phyloP scores from a whole-genome alignment of 768 basidiomycete species.

The Mycena haematopus region DNA sequence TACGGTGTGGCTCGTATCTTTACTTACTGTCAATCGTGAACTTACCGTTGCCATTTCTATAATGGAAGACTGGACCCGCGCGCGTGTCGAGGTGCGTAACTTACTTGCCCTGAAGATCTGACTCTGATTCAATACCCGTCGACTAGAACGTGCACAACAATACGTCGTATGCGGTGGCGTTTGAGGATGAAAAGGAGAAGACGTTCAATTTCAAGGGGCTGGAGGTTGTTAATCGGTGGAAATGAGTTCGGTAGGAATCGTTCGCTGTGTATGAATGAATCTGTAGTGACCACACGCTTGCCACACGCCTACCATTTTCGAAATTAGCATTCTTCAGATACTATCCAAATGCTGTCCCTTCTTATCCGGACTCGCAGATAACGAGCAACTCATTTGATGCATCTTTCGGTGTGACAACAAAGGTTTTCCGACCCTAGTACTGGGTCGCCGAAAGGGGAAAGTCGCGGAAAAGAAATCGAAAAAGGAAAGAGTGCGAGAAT shows the following conservation, averaged over 20 bases:
- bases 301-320: no score
- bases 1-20: neutral
- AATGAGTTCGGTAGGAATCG: neutral
- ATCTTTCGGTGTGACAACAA: no score
- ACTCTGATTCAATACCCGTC: neutral
- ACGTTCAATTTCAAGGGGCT: conserved; percentile 23
- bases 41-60: neutral
- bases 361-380: no score
- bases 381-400: no score
- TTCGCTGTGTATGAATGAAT: no score
- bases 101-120: neutral
- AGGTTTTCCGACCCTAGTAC: no score
- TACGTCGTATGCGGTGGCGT: conserved; percentile 1
- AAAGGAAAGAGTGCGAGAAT: no score
- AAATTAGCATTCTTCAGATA: no score
- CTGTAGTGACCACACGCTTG: no score
- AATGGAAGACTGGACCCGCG: conserved; percentile 18
- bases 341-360: no score
- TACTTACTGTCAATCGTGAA: neutral
- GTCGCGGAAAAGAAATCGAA: no score
- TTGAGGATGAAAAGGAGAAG: conserved; percentile 11
- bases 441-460: no score
- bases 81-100: conserved; percentile 20
- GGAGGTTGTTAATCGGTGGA: conserved; percentile 25
- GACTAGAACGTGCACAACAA: conserved; percentile 22